These are phyloP conservation scores for Pseudogymnoascus verrucosus DNA, from an alignment of 2,329 filamentous ascomycete genomes.

Conservation along the genomic window DNA sequence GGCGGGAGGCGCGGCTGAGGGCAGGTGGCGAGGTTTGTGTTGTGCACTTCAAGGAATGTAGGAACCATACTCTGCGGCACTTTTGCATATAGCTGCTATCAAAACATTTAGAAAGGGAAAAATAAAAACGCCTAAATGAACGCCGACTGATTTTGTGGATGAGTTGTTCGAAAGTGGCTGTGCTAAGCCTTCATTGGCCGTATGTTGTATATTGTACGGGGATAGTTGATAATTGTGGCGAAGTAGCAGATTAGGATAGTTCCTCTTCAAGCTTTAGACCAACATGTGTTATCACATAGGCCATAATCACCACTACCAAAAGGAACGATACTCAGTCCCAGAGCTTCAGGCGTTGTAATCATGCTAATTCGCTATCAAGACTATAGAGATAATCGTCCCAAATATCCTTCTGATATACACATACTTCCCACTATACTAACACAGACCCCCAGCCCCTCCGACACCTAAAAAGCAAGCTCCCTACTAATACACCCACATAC, in stretches of 20 bases:
- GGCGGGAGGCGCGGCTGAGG: background rate
- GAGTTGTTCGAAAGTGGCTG: background rate
- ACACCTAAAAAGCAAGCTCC: background rate
- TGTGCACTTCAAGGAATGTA: background rate
- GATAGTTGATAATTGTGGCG: no score
- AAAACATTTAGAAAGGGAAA: background rate
- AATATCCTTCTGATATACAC: constrained; percentile 1
- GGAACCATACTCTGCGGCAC: no score
- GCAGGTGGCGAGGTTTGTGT: background rate
- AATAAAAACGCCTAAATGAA: background rate
- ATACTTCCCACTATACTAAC: background rate
- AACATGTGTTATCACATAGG: no score
- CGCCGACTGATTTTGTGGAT: background rate
- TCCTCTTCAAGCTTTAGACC: background rate
- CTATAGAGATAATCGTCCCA: background rate
- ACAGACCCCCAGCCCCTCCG: background rate
- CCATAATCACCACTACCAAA: no score
- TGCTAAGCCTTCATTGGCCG: background rate
- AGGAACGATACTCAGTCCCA: background rate
- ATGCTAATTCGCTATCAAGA: constrained; percentile 7
- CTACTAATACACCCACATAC: background rate
- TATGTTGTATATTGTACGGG: background rate
- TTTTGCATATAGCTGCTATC: background rate
- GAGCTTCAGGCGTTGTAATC: background rate
- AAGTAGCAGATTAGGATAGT: no score